Evolutionary conservation across 345 rosid species (phyloP).

Genomic region (Citrus mangshanensis): DNA sequence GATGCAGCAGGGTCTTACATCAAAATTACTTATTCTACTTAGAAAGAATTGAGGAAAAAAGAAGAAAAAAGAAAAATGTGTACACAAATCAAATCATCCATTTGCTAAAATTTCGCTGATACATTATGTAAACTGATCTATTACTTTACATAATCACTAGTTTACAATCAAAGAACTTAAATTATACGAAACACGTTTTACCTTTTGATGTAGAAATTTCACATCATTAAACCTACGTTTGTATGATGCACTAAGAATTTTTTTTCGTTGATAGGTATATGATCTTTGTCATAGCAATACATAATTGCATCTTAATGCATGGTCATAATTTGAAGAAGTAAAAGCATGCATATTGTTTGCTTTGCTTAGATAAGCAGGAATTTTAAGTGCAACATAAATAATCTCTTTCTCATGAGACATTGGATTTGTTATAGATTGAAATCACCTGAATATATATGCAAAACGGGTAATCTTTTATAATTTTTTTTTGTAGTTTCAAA

Average conservation of each 20-base stretch:
- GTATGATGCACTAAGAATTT: constrained; percentile 16
- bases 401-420: constrained; percentile 5
- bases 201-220: constrained; percentile 18
- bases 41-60: neutral
- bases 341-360: constrained; percentile 30
- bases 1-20: too few relatives aligned
- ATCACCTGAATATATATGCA: neutral
- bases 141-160: constrained; percentile 22
- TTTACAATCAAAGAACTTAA: constrained; percentile 27
- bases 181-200: constrained; percentile 27
- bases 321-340: constrained; percentile 34
- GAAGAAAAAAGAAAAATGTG: neutral
- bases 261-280: constrained; percentile 27
- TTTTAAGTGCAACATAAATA: constrained; percentile 14
- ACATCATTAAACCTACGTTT: constrained; percentile 30
- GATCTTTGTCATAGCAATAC: constrained; percentile 21
- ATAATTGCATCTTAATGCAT: constrained; percentile 31
- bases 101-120: constrained; percentile 8
- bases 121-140: constrained; percentile 27
- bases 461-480: neutral
- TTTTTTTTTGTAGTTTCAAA: neutral
- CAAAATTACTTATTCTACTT: too few relatives aligned
- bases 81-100: constrained; percentile 18
- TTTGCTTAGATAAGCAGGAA: constrained; percentile 45
- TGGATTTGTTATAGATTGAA: constrained; percentile 8